phyloP scores from a whole-genome alignment of 345 rosid species.

The Syzygium aqueum region DNA sequence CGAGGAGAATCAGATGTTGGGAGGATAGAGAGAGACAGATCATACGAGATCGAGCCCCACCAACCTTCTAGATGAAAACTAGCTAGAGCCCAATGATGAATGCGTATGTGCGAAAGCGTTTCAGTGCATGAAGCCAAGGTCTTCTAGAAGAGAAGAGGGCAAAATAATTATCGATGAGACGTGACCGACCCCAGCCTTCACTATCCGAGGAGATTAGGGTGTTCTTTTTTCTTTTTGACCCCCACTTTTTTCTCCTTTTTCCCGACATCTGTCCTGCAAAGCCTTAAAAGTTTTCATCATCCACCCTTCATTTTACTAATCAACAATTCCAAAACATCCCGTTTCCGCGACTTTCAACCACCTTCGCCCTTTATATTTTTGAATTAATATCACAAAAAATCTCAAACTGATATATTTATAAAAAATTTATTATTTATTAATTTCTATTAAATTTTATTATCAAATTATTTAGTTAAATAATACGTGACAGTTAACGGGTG shows the following conservation, averaged over 20 bases:
- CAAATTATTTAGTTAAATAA: too few species aligned
- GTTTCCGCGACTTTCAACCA: background rate
- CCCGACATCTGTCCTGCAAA: background rate
- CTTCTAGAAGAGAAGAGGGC: background rate
- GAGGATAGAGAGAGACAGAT: background rate
- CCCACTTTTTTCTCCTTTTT: background rate
- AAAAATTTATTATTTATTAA: too few species aligned
- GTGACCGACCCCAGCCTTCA: background rate
- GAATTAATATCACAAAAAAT: fast-evolving
- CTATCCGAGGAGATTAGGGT: background rate
- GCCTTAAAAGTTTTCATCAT: background rate
- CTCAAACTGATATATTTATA: too few species aligned
- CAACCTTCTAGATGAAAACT: background rate
- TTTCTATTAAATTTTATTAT: too few species aligned
- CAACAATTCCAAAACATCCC: background rate
- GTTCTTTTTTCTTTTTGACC: background rate
- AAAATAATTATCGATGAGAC: background rate
- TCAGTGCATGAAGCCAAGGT: background rate
- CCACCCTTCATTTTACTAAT: background rate
- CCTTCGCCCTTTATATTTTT: too few species aligned
- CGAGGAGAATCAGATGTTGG: background rate
- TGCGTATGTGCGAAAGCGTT: background rate
- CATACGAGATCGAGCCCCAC: background rate
- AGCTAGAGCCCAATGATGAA: background rate
- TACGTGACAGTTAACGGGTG: too few species aligned